Conservation (phyloP, 805 yeast species). For the Saturnispora diversa region DNA sequence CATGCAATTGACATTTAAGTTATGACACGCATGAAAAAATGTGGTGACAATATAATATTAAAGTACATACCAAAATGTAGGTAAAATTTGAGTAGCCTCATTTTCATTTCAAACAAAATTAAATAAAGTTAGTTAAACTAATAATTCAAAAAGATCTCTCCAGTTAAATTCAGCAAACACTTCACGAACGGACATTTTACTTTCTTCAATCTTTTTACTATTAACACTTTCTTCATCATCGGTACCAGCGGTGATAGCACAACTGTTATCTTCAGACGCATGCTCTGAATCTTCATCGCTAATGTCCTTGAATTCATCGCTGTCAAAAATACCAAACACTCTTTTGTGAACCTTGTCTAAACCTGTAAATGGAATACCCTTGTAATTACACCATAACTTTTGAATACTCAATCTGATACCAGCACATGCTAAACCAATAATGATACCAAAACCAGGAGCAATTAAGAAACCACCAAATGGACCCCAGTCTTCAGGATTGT, state of each 20-base stretch:
- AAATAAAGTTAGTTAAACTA: constrained; percentile 13
- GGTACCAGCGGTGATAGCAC: constrained; percentile 11
- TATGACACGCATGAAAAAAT: too few species aligned
- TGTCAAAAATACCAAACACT: constrained; percentile 16
- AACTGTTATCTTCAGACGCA: too few species aligned
- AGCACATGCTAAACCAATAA: constrained; percentile 47
- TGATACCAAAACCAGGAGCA: constrained; percentile 75
- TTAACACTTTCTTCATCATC: constrained; percentile 7
- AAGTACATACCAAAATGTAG: too few species aligned
- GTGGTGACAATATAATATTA: too few species aligned
- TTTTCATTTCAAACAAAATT: too few species aligned
- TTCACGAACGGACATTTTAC: constrained; percentile 10
- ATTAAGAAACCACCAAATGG: constrained; percentile 91
- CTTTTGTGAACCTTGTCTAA: constrained; percentile 31
- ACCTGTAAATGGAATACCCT: constrained; percentile 37
- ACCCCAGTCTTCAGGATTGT: constrained; percentile 76
- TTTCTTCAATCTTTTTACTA: constrained; percentile 1
- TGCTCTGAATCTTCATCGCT: constrained; percentile 9
- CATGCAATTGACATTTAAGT: too few species aligned
- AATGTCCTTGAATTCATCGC: constrained; percentile 12
- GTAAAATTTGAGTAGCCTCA: too few species aligned
- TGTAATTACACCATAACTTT: constrained; percentile 30
- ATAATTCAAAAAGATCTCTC: constrained; percentile 12
- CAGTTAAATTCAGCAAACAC: constrained; percentile 11
- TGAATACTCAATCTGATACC: constrained; percentile 36